A percentile compares a stretch with the other conserved stretches of the same genome.
Conservation (phyloP, 2,329 filamentous ascomycete species). For the Cladophialophora yegresii region DNA sequence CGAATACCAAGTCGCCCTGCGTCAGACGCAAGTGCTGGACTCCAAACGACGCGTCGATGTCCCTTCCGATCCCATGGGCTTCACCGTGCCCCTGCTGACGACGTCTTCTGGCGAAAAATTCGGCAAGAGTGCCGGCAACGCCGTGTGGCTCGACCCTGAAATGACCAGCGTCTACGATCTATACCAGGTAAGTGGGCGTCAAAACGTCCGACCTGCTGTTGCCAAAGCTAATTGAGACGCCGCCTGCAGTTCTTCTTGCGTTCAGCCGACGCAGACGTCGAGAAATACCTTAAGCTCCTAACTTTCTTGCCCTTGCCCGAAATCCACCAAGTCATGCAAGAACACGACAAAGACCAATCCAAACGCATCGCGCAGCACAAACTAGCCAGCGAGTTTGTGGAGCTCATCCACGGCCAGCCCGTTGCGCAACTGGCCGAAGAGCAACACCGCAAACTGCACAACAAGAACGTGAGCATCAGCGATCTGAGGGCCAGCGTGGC, state of each 20-base stretch:
- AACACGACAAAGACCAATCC: constrained; percentile 68
- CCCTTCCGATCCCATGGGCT: constrained; percentile 66
- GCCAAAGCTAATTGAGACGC: neutral
- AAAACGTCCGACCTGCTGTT: neutral
- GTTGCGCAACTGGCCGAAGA: constrained; percentile 64
- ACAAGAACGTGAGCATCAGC: constrained; percentile 37
- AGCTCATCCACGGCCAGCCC: constrained; percentile 71
- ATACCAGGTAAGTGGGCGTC: constrained; percentile 61
- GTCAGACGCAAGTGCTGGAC: constrained; percentile 25
- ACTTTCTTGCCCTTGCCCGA: constrained; percentile 76
- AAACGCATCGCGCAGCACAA: constrained; percentile 78
- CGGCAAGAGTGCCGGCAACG: constrained; percentile 92
- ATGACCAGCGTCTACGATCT: constrained; percentile 82
- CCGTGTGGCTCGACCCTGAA: constrained; percentile 83
- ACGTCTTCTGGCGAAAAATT: constrained; percentile 86
- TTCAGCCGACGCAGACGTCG: constrained; percentile 77
- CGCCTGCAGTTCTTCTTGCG: constrained; percentile 81
- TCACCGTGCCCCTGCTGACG: constrained; percentile 88
- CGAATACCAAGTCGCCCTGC: constrained; percentile 38
- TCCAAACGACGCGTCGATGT: constrained; percentile 32
- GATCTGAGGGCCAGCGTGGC: constrained; percentile 24
- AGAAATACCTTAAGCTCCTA: constrained; percentile 80
- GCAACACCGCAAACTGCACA: constrained; percentile 56
- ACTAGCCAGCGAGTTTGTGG: constrained; percentile 78
- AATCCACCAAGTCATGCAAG: constrained; percentile 68